Evolutionary conservation across 768 basidiomycete genomes (phyloP).

Genomic region (Mycena kentingensis): DNA sequence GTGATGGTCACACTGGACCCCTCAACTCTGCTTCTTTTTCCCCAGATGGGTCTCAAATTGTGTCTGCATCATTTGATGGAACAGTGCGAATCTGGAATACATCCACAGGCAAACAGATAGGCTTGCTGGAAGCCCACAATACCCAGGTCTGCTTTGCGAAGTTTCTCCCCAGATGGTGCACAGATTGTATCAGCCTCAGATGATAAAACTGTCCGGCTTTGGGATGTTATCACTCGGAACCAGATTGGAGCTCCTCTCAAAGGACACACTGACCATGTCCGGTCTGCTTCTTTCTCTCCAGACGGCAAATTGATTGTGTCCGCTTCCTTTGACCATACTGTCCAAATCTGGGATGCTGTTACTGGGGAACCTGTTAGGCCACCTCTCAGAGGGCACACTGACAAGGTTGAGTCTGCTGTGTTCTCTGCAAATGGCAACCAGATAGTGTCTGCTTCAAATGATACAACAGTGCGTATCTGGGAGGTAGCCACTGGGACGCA

Average conservation of each 20-base stretch:
- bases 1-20: slow-evolving; percentile 8
- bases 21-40: slow-evolving; percentile 20
- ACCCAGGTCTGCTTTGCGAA: no score
- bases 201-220: slow-evolving; percentile 10
- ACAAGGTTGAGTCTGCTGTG: background rate
- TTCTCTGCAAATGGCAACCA: slow-evolving; percentile 4
- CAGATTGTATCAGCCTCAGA: slow-evolving; percentile 17
- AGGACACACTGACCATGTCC: slow-evolving; percentile 9
- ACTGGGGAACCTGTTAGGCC: slow-evolving; percentile 3
- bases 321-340: slow-evolving; percentile 12
- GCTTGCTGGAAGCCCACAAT: no score
- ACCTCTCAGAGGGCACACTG: slow-evolving; percentile 14
- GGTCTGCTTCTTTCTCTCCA: slow-evolving; percentile 19
- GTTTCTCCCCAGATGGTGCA: no score
- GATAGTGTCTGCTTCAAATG: slow-evolving; percentile 2
- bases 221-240: background rate
- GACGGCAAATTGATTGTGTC: slow-evolving; percentile 20
- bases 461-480: background rate
- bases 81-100: slow-evolving; percentile 23
- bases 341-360: slow-evolving; percentile 22
- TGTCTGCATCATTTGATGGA: slow-evolving; percentile 17
- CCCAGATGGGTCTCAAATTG: slow-evolving; percentile 17
- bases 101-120: slow-evolving; percentile 1
- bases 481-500: background rate
- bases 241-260: background rate